Conservation (phyloP, 768 basidiomycete species). For the Pleurotus ostreatus region DNA sequence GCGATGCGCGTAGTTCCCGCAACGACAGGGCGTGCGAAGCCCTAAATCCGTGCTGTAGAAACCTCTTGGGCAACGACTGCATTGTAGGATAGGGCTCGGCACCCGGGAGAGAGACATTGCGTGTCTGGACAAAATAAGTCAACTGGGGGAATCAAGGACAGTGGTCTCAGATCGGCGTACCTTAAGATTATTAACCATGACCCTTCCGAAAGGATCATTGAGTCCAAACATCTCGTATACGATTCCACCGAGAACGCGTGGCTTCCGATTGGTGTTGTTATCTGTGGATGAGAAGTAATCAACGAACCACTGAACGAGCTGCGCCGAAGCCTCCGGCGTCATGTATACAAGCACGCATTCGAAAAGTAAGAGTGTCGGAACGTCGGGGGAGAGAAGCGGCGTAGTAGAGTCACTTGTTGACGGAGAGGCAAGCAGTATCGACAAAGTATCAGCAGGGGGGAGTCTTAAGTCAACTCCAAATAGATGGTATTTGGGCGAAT, state of each 20-base stretch:
- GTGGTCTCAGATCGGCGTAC: conserved; percentile 31
- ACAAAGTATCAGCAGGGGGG: conserved; percentile 47
- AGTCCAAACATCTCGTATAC: conserved; percentile 95
- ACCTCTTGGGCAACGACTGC: conserved; percentile 54
- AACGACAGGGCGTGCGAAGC: conserved; percentile 57
- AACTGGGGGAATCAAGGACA: not conserved
- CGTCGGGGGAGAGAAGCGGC: conserved; percentile 48
- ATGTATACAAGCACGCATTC: conserved; percentile 96
- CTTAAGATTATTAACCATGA: conserved; percentile 87
- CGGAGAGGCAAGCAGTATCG: conserved; percentile 25
- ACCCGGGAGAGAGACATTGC: conserved; percentile 75
- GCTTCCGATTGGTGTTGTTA: conserved; percentile 7
- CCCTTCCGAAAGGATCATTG: conserved; percentile 82
- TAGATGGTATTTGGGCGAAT: conserved; percentile 60
- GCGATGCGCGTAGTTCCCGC: conserved; percentile 58
- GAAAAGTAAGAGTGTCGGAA: conserved; percentile 83
- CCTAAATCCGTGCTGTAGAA: conserved; percentile 54
- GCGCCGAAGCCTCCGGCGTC: conserved; percentile 50
- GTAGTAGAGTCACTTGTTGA: not conserved
- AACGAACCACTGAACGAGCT: conserved; percentile 72
- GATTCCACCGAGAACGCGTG: conserved; percentile 45
- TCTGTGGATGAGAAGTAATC: conserved; percentile 34
- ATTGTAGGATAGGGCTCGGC: conserved; percentile 57
- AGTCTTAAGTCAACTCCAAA: conserved; percentile 74
- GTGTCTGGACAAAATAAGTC: conserved; percentile 37